Evolutionary conservation across 2,329 filamentous ascomycete species (phyloP).

Genomic region (Cercospora janseana): DNA sequence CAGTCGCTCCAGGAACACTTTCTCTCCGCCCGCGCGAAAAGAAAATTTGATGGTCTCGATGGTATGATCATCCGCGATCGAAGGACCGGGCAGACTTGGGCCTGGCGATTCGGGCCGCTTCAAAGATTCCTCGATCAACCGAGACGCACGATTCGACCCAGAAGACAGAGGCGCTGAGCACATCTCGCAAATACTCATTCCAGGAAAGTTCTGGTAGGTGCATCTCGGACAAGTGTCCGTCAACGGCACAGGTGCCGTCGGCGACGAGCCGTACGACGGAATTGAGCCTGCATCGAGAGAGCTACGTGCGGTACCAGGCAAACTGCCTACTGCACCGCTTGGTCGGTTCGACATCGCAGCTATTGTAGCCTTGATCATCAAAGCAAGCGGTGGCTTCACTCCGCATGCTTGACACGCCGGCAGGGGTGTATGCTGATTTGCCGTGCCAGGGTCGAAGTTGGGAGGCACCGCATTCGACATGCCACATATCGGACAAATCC

Average conservation of each 20-base stretch:
- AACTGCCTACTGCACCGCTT: constrained; percentile 17
- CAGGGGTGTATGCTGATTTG: constrained; percentile 73
- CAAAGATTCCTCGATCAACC: constrained; percentile 26
- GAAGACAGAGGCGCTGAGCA: constrained; percentile 72
- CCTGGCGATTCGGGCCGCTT: constrained; percentile 73
- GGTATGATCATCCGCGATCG: constrained; percentile 56
- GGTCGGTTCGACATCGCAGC: constrained; percentile 63
- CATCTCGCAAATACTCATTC: constrained; percentile 81
- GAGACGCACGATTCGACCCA: constrained; percentile 44
- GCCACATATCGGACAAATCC: constrained; percentile 94
- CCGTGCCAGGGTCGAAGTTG: constrained; percentile 84
- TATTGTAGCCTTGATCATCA: constrained; percentile 84
- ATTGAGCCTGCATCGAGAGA: constrained; percentile 10
- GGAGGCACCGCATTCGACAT: constrained; percentile 90
- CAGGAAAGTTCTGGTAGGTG: constrained; percentile 91
- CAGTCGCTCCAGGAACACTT: constrained; percentile 83
- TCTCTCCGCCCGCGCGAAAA: constrained; percentile 84
- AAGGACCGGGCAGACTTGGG: constrained; percentile 54
- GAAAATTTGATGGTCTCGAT: constrained; percentile 84
- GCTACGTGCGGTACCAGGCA: neutral
- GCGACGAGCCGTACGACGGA: neutral
- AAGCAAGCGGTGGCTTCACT: constrained; percentile 81
- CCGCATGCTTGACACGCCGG: constrained; percentile 90
- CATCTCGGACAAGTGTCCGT: constrained; percentile 69
- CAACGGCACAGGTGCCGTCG: neutral